Conservation (phyloP, 2,329 filamentous ascomycete genomes). For the Xylaria polymorpha region DNA sequence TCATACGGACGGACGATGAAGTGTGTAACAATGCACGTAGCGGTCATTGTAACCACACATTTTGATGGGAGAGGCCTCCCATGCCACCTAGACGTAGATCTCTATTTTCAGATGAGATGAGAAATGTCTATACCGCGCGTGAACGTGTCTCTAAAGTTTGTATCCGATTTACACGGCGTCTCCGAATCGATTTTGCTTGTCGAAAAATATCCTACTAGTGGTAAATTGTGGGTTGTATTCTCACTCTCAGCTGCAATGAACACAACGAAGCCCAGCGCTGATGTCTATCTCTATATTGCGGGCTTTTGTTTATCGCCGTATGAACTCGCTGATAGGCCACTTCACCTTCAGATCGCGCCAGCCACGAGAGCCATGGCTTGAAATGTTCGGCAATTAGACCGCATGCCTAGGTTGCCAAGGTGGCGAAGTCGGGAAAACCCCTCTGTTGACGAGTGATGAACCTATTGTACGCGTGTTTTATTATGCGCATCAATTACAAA, state of each 20-base stretch:
- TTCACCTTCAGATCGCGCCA: conserved; percentile 19
- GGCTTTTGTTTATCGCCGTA: conserved; percentile 25
- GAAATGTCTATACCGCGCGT: not conserved
- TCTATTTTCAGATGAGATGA: not conserved
- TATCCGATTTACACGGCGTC: conserved; percentile 7
- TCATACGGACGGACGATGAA: conserved; percentile 3
- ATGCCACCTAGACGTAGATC: conserved; percentile 12
- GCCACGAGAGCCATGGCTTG: conserved; percentile 31
- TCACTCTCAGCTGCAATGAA: conserved; percentile 5
- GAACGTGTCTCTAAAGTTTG: not conserved
- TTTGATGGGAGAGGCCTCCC: not conserved
- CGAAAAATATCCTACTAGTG: not conserved
- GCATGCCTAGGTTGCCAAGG: conserved; percentile 34
- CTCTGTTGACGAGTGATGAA: conserved; percentile 17
- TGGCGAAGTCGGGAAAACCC: conserved; percentile 28
- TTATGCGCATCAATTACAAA: conserved; percentile 32
- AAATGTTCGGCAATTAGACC: conserved; percentile 28
- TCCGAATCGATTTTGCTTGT: not conserved
- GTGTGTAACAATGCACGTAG: not conserved
- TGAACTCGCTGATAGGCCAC: conserved; percentile 16
- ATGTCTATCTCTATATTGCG: conserved; percentile 4
- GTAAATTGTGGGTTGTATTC: not conserved
- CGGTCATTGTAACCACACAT: conserved; percentile 23
- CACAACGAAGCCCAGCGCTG: conserved; percentile 14
- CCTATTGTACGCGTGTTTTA: conserved; percentile 12